These are phyloP conservation scores for Diaporthe sp. DNA, from an alignment of 2,329 filamentous ascomycete genomes.

Conservation along the genomic window DNA sequence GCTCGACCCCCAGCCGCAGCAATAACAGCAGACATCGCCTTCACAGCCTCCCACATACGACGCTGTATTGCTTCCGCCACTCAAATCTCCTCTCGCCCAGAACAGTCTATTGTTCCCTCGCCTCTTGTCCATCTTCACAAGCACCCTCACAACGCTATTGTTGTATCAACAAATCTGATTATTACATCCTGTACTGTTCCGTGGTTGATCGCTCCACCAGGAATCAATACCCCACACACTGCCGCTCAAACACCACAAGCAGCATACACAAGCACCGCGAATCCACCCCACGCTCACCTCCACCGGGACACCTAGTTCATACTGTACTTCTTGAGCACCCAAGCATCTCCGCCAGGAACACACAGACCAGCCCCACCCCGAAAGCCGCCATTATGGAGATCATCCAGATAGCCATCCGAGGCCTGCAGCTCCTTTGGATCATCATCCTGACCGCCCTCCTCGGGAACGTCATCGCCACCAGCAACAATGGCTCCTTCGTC, in stretches of 20 bases:
- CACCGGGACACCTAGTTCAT: slow-evolving; percentile 21
- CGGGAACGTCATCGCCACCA: slow-evolving; percentile 70
- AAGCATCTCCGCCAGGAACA: slow-evolving; percentile 11
- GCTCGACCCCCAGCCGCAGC: slow-evolving; percentile 8
- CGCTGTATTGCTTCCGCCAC: background rate
- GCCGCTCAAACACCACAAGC: background rate
- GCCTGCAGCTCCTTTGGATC: slow-evolving; percentile 65
- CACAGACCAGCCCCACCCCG: slow-evolving; percentile 23
- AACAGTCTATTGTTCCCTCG: background rate
- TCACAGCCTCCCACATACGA: slow-evolving; percentile 8
- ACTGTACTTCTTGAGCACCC: background rate
- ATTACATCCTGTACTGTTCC: background rate
- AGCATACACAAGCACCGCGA: slow-evolving; percentile 7
- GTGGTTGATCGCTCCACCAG: background rate
- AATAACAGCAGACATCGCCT: slow-evolving; percentile 16
- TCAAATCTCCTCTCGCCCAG: background rate
- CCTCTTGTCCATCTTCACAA: background rate
- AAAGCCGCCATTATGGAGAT: slow-evolving; percentile 52
- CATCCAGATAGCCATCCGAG: slow-evolving; percentile 62
- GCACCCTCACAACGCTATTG: background rate
- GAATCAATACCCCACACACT: slow-evolving; percentile 8
- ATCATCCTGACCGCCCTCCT: slow-evolving; percentile 69
- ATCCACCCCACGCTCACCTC: slow-evolving; percentile 4
- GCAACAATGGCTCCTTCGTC: slow-evolving; percentile 58
- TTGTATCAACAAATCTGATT: background rate